These are phyloP conservation scores for Trichophaea hybrida DNA, from an alignment of 2,329 filamentous ascomycete genomes.

Conservation along the genomic window DNA sequence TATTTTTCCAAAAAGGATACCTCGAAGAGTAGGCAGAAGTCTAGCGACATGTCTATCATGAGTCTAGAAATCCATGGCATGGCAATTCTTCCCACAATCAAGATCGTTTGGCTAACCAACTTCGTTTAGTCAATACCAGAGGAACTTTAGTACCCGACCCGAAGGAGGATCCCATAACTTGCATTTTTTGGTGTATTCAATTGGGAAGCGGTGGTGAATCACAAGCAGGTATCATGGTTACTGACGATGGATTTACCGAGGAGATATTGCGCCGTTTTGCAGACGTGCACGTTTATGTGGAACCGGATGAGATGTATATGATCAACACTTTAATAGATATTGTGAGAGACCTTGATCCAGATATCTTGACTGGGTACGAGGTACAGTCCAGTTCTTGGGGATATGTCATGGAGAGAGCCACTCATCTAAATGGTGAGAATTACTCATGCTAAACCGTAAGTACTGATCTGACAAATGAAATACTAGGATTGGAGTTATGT, in stretches of 20 bases:
- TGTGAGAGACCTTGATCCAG: slow-evolving; percentile 70
- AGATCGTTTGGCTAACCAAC: not conserved
- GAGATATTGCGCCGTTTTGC: slow-evolving; percentile 29
- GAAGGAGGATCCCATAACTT: slow-evolving; percentile 73
- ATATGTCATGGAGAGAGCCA: slow-evolving; percentile 79
- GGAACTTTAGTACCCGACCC: slow-evolving; percentile 73
- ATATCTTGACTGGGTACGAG: slow-evolving; percentile 88
- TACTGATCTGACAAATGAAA: not conserved
- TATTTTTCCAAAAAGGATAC: slow-evolving; percentile 43
- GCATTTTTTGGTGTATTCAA: slow-evolving; percentile 80
- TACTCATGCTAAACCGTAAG: not conserved
- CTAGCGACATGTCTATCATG: slow-evolving; percentile 77
- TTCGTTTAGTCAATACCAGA: slow-evolving; percentile 53
- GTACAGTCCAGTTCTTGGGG: slow-evolving; percentile 92
- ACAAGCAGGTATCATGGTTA: slow-evolving; percentile 14
- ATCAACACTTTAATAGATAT: slow-evolving; percentile 77
- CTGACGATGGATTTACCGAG: slow-evolving; percentile 4
- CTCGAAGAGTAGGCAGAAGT: not conserved
- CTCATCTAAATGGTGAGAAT: slow-evolving; percentile 40
- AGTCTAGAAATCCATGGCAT: slow-evolving; percentile 65
- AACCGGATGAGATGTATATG: slow-evolving; percentile 68
- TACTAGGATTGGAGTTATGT: slow-evolving; percentile 53
- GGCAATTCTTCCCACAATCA: not conserved
- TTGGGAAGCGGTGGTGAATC: slow-evolving; percentile 48
- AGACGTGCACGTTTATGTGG: slow-evolving; percentile 52